These are phyloP conservation scores for Talaromyces sp. DNA, from an alignment of 2,329 filamentous ascomycete genomes.

Conservation along the genomic window DNA sequence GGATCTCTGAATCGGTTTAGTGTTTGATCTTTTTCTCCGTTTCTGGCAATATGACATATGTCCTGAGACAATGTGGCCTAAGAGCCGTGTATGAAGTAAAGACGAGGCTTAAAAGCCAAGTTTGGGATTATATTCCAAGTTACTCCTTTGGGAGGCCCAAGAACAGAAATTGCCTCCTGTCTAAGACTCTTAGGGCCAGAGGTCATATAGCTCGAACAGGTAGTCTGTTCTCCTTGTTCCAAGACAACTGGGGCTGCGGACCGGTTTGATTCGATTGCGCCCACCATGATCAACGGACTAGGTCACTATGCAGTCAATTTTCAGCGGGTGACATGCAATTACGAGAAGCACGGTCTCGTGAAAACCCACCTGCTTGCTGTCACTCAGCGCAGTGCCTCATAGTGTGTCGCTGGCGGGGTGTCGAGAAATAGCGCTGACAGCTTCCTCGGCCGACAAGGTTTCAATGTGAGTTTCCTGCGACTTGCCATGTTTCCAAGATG, in stretches of 20 bases:
- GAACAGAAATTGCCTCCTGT: not conserved
- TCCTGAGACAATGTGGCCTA: conserved; percentile 1
- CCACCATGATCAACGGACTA: not conserved
- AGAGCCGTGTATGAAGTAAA: conserved; percentile 1
- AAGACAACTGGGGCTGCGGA: not conserved
- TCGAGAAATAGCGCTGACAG: not conserved
- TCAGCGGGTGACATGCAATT: not conserved
- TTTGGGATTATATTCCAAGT: not conserved
- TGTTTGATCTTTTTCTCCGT: not conserved
- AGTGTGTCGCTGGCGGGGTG: not conserved
- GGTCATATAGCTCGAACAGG: not conserved
- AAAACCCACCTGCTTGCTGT: not conserved
- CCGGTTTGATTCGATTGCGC: not conserved
- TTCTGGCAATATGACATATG: conserved; percentile 2
- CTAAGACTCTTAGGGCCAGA: conserved; percentile 6
- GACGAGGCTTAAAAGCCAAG: conserved; percentile 8
- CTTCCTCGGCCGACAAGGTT: not conserved
- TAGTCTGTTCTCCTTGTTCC: conserved; percentile 1
- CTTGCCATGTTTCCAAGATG: conserved; percentile 7
- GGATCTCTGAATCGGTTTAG: not conserved
- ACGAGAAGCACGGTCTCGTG: not conserved
- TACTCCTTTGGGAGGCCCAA: not conserved
- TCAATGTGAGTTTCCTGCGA: not conserved
- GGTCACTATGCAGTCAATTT: not conserved
- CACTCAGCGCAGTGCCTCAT: not conserved